A percentile compares a stretch with the other conserved stretches of the same genome.
phyloP scores from a whole-genome alignment of 2,329 filamentous ascomycete genomes.

The Neodidymelliopsis sp. region DNA sequence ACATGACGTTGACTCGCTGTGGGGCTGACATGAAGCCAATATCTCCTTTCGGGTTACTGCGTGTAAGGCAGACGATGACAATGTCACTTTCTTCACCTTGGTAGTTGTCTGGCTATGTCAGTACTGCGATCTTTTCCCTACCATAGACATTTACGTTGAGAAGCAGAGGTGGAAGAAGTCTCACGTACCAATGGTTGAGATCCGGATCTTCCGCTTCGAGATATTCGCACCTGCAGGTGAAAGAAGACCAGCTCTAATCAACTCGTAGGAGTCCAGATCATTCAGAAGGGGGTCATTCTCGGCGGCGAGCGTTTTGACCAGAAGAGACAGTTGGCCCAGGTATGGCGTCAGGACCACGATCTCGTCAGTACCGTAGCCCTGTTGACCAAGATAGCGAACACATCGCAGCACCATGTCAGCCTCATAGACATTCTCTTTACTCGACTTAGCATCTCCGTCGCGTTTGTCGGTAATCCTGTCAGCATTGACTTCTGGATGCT shows the following conservation, averaged over 20 bases:
- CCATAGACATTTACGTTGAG: too few species aligned
- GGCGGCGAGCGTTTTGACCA: constrained; percentile 61
- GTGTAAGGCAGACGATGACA: constrained; percentile 71
- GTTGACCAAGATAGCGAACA: constrained; percentile 73
- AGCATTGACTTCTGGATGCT: constrained; percentile 59
- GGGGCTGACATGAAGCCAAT: constrained; percentile 75
- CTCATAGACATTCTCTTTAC: constrained; percentile 71
- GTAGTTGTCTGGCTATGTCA: constrained; percentile 64
- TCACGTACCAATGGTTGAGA: constrained; percentile 68
- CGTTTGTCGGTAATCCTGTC: constrained; percentile 55
- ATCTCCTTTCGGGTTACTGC: constrained; percentile 69
- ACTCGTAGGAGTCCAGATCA: constrained; percentile 70
- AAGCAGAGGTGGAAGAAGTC: constrained; percentile 52
- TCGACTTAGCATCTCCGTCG: constrained; percentile 60
- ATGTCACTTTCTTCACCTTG: constrained; percentile 81
- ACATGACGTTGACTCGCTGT: constrained; percentile 73
- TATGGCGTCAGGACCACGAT: constrained; percentile 77
- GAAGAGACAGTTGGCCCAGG: constrained; percentile 69
- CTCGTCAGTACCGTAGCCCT: constrained; percentile 71
- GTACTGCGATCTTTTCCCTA: too few species aligned
- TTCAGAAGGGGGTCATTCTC: constrained; percentile 72
- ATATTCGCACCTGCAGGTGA: constrained; percentile 60
- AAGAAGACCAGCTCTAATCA: constrained; percentile 69
- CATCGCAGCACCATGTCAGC: constrained; percentile 70
- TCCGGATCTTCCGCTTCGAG: constrained; percentile 61